These are phyloP conservation scores for Antitrichia curtipendula DNA, from an alignment of 225 moss, liverwort and hornwort genomes.

Conservation along the genomic window DNA sequence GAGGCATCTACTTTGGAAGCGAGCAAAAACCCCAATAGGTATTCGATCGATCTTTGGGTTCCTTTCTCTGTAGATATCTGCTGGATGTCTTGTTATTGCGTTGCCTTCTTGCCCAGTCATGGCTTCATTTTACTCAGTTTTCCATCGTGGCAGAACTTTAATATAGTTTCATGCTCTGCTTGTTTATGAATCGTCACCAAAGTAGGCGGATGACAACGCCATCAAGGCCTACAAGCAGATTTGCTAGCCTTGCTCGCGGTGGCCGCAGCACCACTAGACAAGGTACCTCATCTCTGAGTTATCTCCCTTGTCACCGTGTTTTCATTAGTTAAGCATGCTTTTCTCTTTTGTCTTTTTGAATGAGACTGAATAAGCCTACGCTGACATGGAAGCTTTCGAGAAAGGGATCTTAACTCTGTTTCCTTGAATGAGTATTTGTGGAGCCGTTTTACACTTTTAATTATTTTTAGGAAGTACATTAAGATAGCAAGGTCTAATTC, in stretches of 20 bases:
- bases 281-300: conserved; percentile 3
- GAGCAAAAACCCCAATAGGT: conserved; percentile 73
- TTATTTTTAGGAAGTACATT: background rate
- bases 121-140: background rate
- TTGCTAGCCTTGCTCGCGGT: conserved; percentile 56
- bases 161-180: background rate
- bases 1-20: conserved; percentile 92
- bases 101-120: background rate
- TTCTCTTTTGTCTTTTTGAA: background rate
- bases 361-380: background rate
- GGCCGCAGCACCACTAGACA: conserved; percentile 20
- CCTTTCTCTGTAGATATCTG: background rate
- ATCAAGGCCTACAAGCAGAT: conserved; percentile 61
- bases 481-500: background rate
- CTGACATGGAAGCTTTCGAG: background rate
- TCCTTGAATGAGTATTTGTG: background rate
- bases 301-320: background rate
- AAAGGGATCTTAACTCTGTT: background rate
- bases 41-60: background rate
- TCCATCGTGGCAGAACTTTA: background rate
- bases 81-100: background rate
- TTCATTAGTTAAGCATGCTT: background rate
- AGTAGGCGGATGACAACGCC: conserved; percentile 66
- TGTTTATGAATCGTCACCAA: background rate
- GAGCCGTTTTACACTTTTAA: background rate